Evolutionary conservation across 129 eudicot species (phyloP), one percentile per base, ranked within the genome.

Genomic region (Mikania micrantha): DNA sequence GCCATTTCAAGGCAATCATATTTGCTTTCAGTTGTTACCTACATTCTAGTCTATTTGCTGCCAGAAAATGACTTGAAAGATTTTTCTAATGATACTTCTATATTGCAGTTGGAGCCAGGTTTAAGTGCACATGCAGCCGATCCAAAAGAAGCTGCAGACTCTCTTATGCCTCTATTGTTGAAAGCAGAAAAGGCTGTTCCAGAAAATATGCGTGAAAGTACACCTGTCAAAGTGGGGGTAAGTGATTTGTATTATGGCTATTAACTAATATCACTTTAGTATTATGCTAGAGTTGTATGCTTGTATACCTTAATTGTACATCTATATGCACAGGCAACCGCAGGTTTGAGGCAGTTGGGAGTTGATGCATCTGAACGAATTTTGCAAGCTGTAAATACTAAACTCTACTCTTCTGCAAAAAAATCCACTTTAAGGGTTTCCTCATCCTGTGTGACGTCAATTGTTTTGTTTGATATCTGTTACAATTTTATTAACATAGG

Each of bases 171-270:
- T 25, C 95, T 93, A 72, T 76, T 93, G 49, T 77, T 72, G 45
- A 65, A 79, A 67, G 96, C 96, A 21, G 95, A 88, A 83, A 81
- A 60, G 71, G 90, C 32, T 21, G 88, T 93, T 77, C 99, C 99
- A 53, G 38, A 35, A 41, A 78, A 81, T 31, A 71, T 81, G 81
- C 91, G 78, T 34, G 63, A 42, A 35, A 85, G 53, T 38, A 93
- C 99, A 52, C 95, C 96, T 36, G 99, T 93, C 65, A 89, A 74
- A 86, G 92, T 93, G 75, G 99, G 99, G 88, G 99, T 93, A 50
- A 56, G 36, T 27, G 35, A 56, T 56, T 27, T 27, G 1, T 6
- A 15, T 56, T 15, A 27, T 56, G 15, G 9, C 16, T 25, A 56
- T 12, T 56, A 56, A 25, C 36, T 35, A 38, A 1, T 25, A 31